Percentiles rank a stretch among this genome's conserved stretches.
These are phyloP conservation scores for Borealophlyctis nickersoniae DNA, from an alignment of 192 early-diverging fungal genomes.

Conservation along the genomic window DNA sequence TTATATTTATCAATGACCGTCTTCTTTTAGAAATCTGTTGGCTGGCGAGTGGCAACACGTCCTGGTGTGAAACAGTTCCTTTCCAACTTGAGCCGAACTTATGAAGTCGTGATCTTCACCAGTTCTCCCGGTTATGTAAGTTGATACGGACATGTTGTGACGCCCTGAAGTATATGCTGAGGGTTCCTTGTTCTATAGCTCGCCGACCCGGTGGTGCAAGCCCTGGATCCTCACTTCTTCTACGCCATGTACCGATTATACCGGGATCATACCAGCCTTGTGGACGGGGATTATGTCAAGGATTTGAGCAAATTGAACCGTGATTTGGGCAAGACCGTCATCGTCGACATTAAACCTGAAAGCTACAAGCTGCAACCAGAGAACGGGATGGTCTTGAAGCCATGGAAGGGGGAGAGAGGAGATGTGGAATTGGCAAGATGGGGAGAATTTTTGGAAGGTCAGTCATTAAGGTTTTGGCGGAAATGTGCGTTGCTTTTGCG, in stretches of 20 bases:
- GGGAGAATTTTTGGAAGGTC: conserved; percentile 90
- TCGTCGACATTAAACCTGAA: conserved; percentile 86
- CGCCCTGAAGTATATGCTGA: too few relatives aligned
- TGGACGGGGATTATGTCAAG: conserved; percentile 74
- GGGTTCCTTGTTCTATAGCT: too few relatives aligned
- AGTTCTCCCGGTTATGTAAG: conserved; percentile 77
- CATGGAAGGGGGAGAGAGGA: conserved; percentile 78
- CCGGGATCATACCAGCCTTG: conserved; percentile 86
- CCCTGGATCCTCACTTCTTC: conserved; percentile 83
- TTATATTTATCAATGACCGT: background rate
- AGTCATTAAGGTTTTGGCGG: conserved; percentile 16
- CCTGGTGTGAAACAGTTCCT: conserved; percentile 96
- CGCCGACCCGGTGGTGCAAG: conserved; percentile 79
- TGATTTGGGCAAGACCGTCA: conserved; percentile 87
- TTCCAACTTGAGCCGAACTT: conserved; percentile 83
- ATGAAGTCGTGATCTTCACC: conserved; percentile 95
- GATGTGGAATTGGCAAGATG: conserved; percentile 80
- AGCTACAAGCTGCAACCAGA: conserved; percentile 88
- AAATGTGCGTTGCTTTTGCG: background rate
- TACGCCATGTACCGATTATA: conserved; percentile 83
- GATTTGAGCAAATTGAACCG: conserved; percentile 92
- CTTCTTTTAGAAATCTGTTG: conserved; percentile 73
- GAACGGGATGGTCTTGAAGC: conserved; percentile 79
- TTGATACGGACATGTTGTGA: background rate
- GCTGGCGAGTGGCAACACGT: conserved; percentile 95